Evolutionary conservation across 257 asterid species (phyloP).

Genomic region (Coffea canephora): DNA sequence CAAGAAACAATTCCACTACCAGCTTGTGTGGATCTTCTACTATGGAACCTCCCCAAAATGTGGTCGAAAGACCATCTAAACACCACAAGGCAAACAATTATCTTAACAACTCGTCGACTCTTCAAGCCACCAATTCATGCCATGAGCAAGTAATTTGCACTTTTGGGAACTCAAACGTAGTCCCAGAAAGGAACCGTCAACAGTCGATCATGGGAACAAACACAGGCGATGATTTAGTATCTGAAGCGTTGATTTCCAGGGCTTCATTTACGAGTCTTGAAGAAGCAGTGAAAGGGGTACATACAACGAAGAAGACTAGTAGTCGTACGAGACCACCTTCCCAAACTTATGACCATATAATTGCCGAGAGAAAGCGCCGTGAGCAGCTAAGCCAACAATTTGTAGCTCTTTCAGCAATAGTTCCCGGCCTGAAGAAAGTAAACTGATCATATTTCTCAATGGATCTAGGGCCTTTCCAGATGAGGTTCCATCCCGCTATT

Average conservation of each 20-base stretch:
- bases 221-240: constrained; percentile 15
- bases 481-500: no score
- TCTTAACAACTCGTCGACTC: background rate
- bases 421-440: constrained; percentile 35
- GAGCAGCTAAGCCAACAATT: constrained; percentile 32
- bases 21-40: background rate
- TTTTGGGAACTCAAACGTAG: constrained; percentile 12
- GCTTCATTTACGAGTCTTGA: background rate
- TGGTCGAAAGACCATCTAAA: background rate
- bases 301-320: background rate
- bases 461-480: no score
- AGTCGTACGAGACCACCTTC: constrained; percentile 9
- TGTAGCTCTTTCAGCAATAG: constrained; percentile 19
- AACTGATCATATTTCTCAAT: no score
- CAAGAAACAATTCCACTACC: background rate
- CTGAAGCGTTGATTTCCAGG: constrained; percentile 2
- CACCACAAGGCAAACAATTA: background rate
- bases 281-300: background rate
- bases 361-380: constrained; percentile 24
- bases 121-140: background rate
- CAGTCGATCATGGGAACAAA: background rate
- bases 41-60: background rate
- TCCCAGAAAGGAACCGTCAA: background rate
- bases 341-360: constrained; percentile 21
- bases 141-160: constrained; percentile 16